Evolutionary conservation across 768 basidiomycete species (phyloP).

Genomic region (Trametes punicea): DNA sequence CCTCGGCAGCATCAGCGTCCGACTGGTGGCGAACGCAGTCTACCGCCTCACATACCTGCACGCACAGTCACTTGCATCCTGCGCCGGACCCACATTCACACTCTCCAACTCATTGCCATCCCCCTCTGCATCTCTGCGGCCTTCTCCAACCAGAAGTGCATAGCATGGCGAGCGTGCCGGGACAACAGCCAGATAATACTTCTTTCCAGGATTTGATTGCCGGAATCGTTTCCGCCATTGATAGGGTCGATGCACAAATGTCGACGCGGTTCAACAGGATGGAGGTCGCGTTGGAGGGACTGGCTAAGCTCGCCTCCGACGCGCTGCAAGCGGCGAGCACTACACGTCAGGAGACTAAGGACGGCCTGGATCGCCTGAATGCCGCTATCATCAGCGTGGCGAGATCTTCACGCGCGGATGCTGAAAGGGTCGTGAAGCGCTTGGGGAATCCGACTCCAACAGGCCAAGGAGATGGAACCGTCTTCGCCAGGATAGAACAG

Average conservation of each 20-base stretch:
- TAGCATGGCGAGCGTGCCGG: neutral
- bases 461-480: neutral
- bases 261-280: neutral
- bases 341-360: slow-evolving; percentile 7
- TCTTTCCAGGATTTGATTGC: neutral
- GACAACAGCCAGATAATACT: neutral
- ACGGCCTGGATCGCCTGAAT: slow-evolving; percentile 11
- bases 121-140: no score
- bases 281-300: neutral
- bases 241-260: neutral
- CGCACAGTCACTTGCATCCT: neutral
- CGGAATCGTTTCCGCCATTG: neutral
- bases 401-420: neutral
- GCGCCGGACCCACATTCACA: neutral
- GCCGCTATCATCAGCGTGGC: neutral
- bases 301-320: slow-evolving; percentile 1
- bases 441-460: neutral
- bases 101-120: neutral
- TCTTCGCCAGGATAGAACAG: slow-evolving; percentile 3
- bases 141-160: neutral
- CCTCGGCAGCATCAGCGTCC: neutral
- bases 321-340: neutral
- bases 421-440: neutral
- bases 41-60: neutral
- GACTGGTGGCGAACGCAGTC: neutral